Evolutionary conservation across 1,284 basidiomycete species (phyloP), one percentile per base, ranked within the genome.

Genomic region (Athelia psychrophila): DNA sequence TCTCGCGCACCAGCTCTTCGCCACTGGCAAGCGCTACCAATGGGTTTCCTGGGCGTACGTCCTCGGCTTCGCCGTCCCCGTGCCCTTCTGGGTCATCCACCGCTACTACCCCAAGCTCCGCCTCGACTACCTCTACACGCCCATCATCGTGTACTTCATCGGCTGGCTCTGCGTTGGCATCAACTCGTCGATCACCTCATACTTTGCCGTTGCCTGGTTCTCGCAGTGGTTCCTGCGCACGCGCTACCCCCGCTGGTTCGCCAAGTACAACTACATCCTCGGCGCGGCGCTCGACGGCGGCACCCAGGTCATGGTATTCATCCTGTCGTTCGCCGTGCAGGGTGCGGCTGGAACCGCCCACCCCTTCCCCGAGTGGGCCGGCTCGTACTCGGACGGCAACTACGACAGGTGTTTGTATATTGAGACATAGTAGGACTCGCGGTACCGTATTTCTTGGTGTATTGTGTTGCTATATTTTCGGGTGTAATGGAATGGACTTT

Each of bases 261-360:
- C 53, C 42, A 73, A 73, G 53, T 77, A 79, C 54, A 77, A 79
- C 52, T 80, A 76, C 54, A 59, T 79, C n/a, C 56, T 79, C 27
- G 65, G 68, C 5, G 76, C 74, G 53, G 83, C 81, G 3, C 68
- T 83, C 38, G 83, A 84, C 50, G 83, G 83, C 19, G 84, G 84
- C 10, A 75, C 80, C 3, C 80, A 88, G 62, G 77, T 86, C 30
- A 83, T 88, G 75, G 77, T 86, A 25, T 88, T 89, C 64, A 75
- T 89, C 32, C 70, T 88, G 16, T 83, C 82, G 2, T 89, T 89
- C 59, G 84, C 85, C 1, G 84, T 90, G 13, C 82, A 82, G 60
- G 87, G 87, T 49, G 86, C 84, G 10, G 76, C 78, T 3, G 86
- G 87, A 1, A 63, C 63, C 2, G 59, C 77, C 2, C 72, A 75